Conservation (phyloP, 2,329 filamentous ascomycete genomes). For the Colletotrichum graminicola region DNA sequence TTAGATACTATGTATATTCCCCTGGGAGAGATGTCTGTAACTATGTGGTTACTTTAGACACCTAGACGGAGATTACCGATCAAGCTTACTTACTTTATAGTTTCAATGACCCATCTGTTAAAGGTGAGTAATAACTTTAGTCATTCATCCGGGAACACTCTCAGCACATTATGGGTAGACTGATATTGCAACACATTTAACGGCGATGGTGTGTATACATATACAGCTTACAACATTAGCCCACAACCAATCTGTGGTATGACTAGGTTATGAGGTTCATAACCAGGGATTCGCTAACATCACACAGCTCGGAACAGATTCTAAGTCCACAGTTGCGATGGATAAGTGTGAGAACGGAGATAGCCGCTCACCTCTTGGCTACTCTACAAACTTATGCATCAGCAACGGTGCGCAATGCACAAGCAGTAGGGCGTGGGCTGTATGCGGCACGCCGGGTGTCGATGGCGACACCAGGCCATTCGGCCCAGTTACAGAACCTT, state of each 20-base stretch:
- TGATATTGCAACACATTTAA: neutral
- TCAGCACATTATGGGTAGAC: neutral
- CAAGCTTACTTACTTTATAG: too few relatives aligned
- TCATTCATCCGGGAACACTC: neutral
- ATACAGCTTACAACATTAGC: neutral
- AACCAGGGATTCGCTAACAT: neutral
- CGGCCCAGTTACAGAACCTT: neutral
- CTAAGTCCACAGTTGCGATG: neutral
- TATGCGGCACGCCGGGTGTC: neutral
- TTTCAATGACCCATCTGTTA: neutral
- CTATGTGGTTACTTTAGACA: too few relatives aligned
- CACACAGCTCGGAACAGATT: neutral
- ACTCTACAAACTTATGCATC: accelerated
- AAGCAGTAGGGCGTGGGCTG: accelerated
- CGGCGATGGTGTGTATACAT: neutral
- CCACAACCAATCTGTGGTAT: accelerated
- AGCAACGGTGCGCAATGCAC: too few relatives aligned
- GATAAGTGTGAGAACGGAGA: neutral
- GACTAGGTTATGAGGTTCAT: neutral
- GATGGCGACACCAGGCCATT: neutral
- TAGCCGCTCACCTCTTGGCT: neutral
- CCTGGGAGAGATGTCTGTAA: too few relatives aligned
- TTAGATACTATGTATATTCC: too few relatives aligned
- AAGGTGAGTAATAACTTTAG: neutral
- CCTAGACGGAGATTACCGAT: too few relatives aligned